Conservation (phyloP, 31 red algal genomes). For the Asparagopsis taxiformis region DNA sequence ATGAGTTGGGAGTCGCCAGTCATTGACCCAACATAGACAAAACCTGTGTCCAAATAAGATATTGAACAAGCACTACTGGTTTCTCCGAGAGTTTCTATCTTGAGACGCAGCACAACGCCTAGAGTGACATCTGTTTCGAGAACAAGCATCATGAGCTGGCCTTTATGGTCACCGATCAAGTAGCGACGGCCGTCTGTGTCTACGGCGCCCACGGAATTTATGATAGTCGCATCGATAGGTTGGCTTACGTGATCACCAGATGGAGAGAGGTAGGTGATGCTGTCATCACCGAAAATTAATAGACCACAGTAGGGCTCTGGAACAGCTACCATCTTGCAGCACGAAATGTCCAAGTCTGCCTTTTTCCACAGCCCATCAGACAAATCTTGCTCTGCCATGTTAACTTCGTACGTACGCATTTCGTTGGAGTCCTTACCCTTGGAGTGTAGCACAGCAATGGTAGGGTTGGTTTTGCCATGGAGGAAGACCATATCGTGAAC, state of each 20-base stretch:
- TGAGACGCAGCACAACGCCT: constrained; percentile 21
- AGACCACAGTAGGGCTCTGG: constrained; percentile 70
- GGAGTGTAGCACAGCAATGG: constrained; percentile 76
- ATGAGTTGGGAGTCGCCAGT: constrained; percentile 92
- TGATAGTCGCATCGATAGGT: constrained; percentile 69
- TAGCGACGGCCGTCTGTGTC: constrained; percentile 77
- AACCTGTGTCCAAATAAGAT: constrained; percentile 84
- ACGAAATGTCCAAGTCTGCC: constrained; percentile 46
- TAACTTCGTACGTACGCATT: constrained; percentile 70
- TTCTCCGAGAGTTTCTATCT: constrained; percentile 82
- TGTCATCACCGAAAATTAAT: constrained; percentile 78
- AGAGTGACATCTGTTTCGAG: constrained; percentile 28
- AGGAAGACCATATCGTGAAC: constrained; percentile 91
- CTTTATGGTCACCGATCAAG: constrained; percentile 89
- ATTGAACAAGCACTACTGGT: constrained; percentile 75
- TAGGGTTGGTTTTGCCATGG: constrained; percentile 74
- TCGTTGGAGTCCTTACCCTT: constrained; percentile 52
- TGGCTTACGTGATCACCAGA: constrained; percentile 32
- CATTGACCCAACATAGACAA: constrained; percentile 86
- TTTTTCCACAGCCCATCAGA: constrained; percentile 22
- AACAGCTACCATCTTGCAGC: constrained; percentile 71
- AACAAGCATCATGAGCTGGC: constrained; percentile 83
- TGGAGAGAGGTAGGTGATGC: constrained; percentile 54
- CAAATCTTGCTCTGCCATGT: constrained; percentile 72
- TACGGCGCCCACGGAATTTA: constrained; percentile 58